A percentile compares a stretch with the other conserved stretches of the same genome.
Evolutionary conservation across 78 protist species (phyloP).

Genomic region (Dictyostelium purpureum): DNA sequence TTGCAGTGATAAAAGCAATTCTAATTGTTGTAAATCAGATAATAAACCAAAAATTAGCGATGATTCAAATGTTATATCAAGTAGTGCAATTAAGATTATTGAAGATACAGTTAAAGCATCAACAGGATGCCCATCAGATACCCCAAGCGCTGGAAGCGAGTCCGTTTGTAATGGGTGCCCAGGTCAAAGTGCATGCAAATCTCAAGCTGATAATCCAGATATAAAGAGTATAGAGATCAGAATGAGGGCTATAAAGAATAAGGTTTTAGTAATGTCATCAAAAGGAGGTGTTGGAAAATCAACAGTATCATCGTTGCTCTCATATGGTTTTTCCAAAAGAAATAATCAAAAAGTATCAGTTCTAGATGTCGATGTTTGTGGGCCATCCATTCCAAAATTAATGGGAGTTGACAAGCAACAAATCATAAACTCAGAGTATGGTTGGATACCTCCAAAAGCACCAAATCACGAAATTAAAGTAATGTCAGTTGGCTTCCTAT

Average conservation of each 20-base stretch:
- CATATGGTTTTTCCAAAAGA: slow-evolving; percentile 17
- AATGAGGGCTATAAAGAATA: slow-evolving; percentile 63
- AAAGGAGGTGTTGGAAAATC: slow-evolving; percentile 96
- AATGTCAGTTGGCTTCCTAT: slow-evolving; percentile 66
- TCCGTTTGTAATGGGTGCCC: slow-evolving; percentile 94
- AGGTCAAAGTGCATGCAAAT: slow-evolving; percentile 88
- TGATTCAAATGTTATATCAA: slow-evolving; percentile 26
- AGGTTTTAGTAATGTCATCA: slow-evolving; percentile 96
- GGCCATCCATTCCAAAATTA: slow-evolving; percentile 97
- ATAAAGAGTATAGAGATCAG: slow-evolving; percentile 44
- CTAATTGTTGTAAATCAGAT: slow-evolving; percentile 29
- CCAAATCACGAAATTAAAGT: slow-evolving; percentile 43
- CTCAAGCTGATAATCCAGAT: slow-evolving; percentile 47
- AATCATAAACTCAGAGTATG: slow-evolving; percentile 67
- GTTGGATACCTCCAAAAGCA: slow-evolving; percentile 67
- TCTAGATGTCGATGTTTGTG: slow-evolving; percentile 98
- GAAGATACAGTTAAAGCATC: slow-evolving; percentile 27
- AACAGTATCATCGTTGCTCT: slow-evolving; percentile 37
- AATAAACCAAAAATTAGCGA: neutral
- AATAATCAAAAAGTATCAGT: slow-evolving; percentile 91
- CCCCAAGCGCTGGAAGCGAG: slow-evolving; percentile 88
- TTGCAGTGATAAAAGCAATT: neutral
- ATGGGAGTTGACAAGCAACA: slow-evolving; percentile 85
- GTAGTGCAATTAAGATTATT: slow-evolving; percentile 28
- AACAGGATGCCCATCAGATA: slow-evolving; percentile 67